These are phyloP conservation scores for Heteromeles arbutifolia DNA, from an alignment of 306 rosid species.

Conservation along the genomic window DNA sequence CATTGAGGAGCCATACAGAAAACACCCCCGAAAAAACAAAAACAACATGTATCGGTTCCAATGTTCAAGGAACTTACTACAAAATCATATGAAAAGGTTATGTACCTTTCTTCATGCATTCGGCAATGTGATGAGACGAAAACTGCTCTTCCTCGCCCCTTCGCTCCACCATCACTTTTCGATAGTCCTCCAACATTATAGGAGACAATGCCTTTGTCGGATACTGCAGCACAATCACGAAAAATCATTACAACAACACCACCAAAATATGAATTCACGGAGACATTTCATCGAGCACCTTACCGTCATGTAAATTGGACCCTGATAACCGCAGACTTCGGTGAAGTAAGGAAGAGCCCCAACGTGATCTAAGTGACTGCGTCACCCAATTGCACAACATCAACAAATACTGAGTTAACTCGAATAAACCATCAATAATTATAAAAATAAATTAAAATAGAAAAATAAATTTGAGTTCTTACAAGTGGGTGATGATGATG, in stretches of 20 bases:
- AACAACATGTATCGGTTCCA: not conserved
- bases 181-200: slow-evolving; percentile 78
- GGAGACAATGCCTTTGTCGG: slow-evolving; percentile 95
- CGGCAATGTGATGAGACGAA: slow-evolving; percentile 53
- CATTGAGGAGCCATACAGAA: slow-evolving; percentile 21
- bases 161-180: slow-evolving; percentile 87
- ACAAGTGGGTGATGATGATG: slow-evolving; percentile 90
- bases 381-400: slow-evolving; percentile 3
- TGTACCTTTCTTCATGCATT: slow-evolving; percentile 85
- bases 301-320: slow-evolving; percentile 96
- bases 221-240: slow-evolving; percentile 43
- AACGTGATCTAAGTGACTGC: slow-evolving; percentile 82
- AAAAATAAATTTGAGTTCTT: not conserved
- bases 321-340: slow-evolving; percentile 74
- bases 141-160: slow-evolving; percentile 87
- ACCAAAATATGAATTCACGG: not conserved
- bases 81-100: not conserved
- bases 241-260: not conserved
- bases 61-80: not conserved
- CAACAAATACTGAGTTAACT: not conserved
- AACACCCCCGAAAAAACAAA: not conserved
- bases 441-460: not conserved
- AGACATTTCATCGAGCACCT: slow-evolving; percentile 42
- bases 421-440: not conserved
- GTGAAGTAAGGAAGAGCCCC: slow-evolving; percentile 90